Base-by-base conservation (phyloP, 106 monocot genomes). In the Posidonia australis region DNA sequence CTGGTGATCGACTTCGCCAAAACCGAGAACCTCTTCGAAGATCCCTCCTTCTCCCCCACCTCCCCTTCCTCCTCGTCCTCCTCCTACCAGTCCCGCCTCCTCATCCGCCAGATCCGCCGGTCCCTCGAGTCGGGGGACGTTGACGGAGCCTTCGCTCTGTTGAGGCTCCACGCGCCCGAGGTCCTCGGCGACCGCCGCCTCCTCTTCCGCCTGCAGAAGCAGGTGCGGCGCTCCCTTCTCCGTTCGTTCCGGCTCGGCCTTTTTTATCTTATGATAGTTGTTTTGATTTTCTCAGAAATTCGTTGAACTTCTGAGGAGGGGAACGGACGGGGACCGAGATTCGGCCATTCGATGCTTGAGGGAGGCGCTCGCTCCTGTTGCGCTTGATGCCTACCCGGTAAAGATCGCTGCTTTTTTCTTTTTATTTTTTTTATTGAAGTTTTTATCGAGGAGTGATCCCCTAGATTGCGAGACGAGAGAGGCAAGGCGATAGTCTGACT, bases 311-410 rank as follows among this genome's bases (percentile, higher is more conserved):
- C 46, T 94, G 67, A 81, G 86, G 80, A 90, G 44, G 48, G 94
- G 89, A 36, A 86, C 86, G 13, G 86, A 77, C 11, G 70, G 16
- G 36, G 86, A 86, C 69, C 74, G 77, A 18, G 81, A 90, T 54
- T 60, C 71, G 13, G 94, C 94, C 5, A 86, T 94, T 25, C 67
- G 79, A 54, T 89, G 89, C 71, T 71, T 89, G 36, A 72, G 86
- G 20, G 56, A n/a, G 47, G 81, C 77, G 23, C 86, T 94, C 9
- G 94, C 94, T 70, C 94, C 94, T 27, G 86, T 84, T 28, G 94
- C 94, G 11, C 89, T 94, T 20, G 86, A 94, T 65, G 94, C 94
- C 0, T 94, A 94, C 60, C 94, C 94, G 74, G 94, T 94, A 78
- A 70, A 22, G 19, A 25, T 45, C 22, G 51, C 14, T 28, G 10